Evolutionary conservation across 139 green algal genomes (phyloP), one percentile per base, ranked within the genome.

Genomic region (Chlamydomonas sp.): DNA sequence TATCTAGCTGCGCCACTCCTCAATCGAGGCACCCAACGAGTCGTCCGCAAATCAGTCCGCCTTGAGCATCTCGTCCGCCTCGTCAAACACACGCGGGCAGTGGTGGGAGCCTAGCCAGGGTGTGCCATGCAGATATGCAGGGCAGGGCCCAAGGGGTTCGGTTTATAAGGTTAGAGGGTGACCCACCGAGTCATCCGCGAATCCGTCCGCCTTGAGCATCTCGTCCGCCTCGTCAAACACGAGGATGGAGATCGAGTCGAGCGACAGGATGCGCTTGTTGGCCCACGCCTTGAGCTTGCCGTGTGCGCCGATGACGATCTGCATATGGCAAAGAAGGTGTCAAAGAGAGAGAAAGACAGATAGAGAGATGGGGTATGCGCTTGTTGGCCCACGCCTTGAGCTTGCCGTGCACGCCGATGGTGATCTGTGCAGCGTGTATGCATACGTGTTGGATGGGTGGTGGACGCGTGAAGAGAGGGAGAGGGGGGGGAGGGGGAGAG

Each of bases 81-180:
- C 95, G 76, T 99, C 95, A 74, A 99, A 97, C 35, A 99, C 94
- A n/a, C n/a, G n/a, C n/a, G n/a, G n/a, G n/a, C n/a, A n/a, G n/a
- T n/a, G n/a, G n/a, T n/a, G n/a, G n/a, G n/a, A n/a, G n/a, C n/a
- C n/a, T n/a, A n/a, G n/a, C n/a, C n/a, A n/a, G n/a, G n/a, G n/a
- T n/a, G n/a, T n/a, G n/a, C n/a, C n/a, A n/a, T n/a, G n/a, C n/a
- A n/a, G n/a, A n/a, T n/a, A n/a, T n/a, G n/a, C n/a, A n/a, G n/a
- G n/a, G n/a, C n/a, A n/a, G n/a, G n/a, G n/a, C n/a, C n/a, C n/a
- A n/a, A n/a, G n/a, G n/a, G n/a, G n/a, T n/a, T n/a, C n/a, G n/a
- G n/a, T n/a, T n/a, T n/a, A n/a, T n/a, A n/a, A n/a, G n/a, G n/a
- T n/a, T n/a, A n/a, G n/a, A n/a, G n/a, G n/a, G n/a, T n/a, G n/a